Evolutionary conservation across 345 rosid genomes (phyloP).

Genomic region (Populus pruinosa): DNA sequence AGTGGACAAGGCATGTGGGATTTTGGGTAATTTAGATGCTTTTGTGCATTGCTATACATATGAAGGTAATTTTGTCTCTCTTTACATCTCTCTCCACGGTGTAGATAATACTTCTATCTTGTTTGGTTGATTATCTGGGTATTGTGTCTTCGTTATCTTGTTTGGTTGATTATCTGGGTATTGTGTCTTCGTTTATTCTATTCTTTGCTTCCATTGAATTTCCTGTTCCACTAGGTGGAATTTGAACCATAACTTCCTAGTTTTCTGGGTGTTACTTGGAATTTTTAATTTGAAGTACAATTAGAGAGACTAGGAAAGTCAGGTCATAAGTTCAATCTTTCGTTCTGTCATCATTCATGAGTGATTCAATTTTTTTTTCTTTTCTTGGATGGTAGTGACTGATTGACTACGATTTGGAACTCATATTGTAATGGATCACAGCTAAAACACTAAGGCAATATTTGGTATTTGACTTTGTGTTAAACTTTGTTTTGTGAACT

Average conservation of each 20-base stretch:
- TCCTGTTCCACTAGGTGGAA: neutral
- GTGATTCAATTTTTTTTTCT: neutral
- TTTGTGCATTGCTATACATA: conserved; percentile 62
- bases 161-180: neutral
- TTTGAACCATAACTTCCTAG: neutral
- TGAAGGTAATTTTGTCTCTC: conserved; percentile 49
- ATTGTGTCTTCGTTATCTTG: neutral
- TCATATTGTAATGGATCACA: neutral
- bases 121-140: neutral
- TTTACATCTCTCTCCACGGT: neutral
- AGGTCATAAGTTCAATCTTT: neutral
- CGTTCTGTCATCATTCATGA: neutral
- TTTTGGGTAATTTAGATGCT: conserved; percentile 68
- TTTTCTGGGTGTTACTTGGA: neutral
- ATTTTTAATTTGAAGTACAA: neutral
- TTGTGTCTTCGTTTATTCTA: neutral
- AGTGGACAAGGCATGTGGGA: conserved; percentile 60
- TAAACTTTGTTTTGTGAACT: neutral
- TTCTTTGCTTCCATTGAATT: neutral
- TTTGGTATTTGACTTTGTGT: neutral
- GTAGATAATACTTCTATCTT: neutral
- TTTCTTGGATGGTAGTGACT: neutral
- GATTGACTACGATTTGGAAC: neutral
- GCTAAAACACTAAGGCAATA: neutral
- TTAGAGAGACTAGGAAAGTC: neutral